A percentile compares a stretch with the other conserved stretches of the same genome.
phyloP scores from a whole-genome alignment of 306 rosid species.

The Abrus pulchellus region DNA sequence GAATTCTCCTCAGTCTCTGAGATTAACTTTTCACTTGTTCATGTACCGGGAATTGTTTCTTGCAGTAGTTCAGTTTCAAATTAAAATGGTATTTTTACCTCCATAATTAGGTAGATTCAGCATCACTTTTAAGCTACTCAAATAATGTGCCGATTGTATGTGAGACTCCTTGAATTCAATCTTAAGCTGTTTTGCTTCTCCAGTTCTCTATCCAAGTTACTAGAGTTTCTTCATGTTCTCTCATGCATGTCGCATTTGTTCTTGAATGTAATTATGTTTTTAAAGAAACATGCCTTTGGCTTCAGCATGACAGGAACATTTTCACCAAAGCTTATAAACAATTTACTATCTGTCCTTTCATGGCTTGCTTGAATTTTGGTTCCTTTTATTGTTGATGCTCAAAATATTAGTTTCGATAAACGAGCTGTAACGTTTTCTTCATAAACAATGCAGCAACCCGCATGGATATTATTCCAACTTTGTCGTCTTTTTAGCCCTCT shows the following conservation, averaged over 20 bases:
- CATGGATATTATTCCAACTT: background rate
- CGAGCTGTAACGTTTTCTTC: conserved; percentile 8
- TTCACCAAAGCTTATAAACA: conserved; percentile 10
- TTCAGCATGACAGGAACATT: conserved; percentile 18
- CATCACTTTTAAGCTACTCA: conserved; percentile 2
- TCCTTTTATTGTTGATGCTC: background rate
- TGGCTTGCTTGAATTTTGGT: conserved; percentile 32
- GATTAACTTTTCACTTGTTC: background rate
- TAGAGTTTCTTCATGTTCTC: background rate
- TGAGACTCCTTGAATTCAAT: background rate
- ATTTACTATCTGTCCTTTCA: background rate
- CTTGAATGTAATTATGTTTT: background rate
- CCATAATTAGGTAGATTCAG: conserved; percentile 1
- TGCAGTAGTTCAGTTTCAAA: background rate
- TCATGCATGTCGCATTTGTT: background rate
- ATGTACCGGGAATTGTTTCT: conserved; percentile 16
- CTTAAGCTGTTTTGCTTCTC: conserved; percentile 26
- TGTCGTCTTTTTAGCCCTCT: background rate
- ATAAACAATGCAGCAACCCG: background rate
- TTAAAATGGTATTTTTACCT: background rate
- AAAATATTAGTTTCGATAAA: background rate
- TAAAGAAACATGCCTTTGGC: background rate
- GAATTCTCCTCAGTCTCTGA: background rate
- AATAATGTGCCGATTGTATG: background rate
- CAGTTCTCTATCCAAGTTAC: background rate